phyloP scores from a whole-genome alignment of 192 early-diverging fungal genomes.

The Coemansia umbellata region DNA sequence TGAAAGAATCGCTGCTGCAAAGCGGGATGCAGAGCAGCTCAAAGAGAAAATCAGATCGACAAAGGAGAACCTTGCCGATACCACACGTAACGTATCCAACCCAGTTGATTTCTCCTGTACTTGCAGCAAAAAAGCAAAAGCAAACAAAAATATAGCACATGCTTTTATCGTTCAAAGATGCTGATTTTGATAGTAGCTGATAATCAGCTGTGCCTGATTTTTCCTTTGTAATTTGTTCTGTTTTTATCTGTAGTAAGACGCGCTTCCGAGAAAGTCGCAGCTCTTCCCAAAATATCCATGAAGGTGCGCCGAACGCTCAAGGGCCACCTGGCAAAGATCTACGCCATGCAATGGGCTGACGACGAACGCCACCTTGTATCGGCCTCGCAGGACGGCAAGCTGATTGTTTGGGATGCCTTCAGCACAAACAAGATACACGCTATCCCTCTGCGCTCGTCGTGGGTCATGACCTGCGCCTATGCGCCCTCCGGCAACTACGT shows the following conservation, averaged over 20 bases:
- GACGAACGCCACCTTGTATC: constrained; percentile 97
- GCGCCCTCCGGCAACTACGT: constrained; percentile 98
- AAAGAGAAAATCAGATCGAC: constrained; percentile 96
- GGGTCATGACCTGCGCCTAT: constrained; percentile 99
- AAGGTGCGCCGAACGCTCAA: constrained; percentile 95
- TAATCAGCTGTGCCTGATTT: not conserved
- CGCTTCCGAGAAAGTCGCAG: constrained; percentile 82
- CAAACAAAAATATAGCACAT: too few relatives aligned
- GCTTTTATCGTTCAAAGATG: too few relatives aligned
- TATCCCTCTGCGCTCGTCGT: constrained; percentile 96
- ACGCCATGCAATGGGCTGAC: constrained; percentile 98
- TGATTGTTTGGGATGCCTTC: constrained; percentile 99
- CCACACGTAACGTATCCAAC: constrained; percentile 76
- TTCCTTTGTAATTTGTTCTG: not conserved
- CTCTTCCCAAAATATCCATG: constrained; percentile 86
- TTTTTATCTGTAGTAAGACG: constrained; percentile 64
- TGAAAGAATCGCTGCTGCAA: constrained; percentile 83
- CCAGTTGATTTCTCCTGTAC: too few relatives aligned
- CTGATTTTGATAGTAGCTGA: too few relatives aligned
- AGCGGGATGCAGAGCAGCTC: constrained; percentile 91
- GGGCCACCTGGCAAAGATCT: constrained; percentile 98
- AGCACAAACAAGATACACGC: constrained; percentile 99
- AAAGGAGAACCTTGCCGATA: constrained; percentile 91
- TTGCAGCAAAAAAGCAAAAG: too few relatives aligned
- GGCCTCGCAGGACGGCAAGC: constrained; percentile 99